phyloP scores from a whole-genome alignment of 352 stramenopile genomes.

The Globisporangium megalacanthum region DNA sequence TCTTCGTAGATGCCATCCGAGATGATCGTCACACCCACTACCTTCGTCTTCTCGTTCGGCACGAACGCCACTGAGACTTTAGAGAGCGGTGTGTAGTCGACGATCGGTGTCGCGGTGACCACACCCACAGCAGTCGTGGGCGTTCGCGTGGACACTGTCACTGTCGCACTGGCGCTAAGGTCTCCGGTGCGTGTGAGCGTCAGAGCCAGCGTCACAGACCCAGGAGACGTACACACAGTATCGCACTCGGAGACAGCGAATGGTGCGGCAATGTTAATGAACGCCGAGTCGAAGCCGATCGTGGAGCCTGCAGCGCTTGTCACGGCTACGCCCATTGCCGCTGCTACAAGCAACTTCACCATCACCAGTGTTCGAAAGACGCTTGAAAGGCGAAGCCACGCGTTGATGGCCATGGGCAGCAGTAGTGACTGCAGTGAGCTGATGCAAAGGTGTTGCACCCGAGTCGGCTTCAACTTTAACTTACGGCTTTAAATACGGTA shows the following conservation, averaged over 20 bases:
- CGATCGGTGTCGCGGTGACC: slow-evolving; percentile 14
- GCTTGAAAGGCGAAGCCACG: not conserved
- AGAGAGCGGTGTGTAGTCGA: slow-evolving; percentile 29
- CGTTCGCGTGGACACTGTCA: slow-evolving; percentile 30
- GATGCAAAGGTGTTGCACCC: no score
- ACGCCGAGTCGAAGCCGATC: slow-evolving; percentile 30
- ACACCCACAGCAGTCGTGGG: slow-evolving; percentile 3
- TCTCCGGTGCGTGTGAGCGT: slow-evolving; percentile 25
- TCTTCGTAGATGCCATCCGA: slow-evolving; percentile 47
- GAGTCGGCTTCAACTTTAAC: no score
- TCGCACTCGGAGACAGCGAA: slow-evolving; percentile 31
- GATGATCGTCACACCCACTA: slow-evolving; percentile 25
- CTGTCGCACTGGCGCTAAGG: slow-evolving; percentile 20
- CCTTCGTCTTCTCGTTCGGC: slow-evolving; percentile 20
- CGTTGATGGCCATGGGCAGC: not conserved
- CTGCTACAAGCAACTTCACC: not conserved
- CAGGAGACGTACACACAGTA: slow-evolving; percentile 27
- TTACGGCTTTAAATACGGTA: no score
- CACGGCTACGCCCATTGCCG: not conserved
- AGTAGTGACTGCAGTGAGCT: not conserved
- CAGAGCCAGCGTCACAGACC: slow-evolving; percentile 26
- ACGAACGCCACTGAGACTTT: slow-evolving; percentile 25
- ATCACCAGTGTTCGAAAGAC: not conserved
- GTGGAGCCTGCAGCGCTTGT: slow-evolving; percentile 7
- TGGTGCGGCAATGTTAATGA: slow-evolving; percentile 18